A percentile compares a stretch with the other conserved stretches of the same genome.
Evolutionary conservation across 768 basidiomycete genomes (phyloP).

Genomic region (Boletus subparvulus): DNA sequence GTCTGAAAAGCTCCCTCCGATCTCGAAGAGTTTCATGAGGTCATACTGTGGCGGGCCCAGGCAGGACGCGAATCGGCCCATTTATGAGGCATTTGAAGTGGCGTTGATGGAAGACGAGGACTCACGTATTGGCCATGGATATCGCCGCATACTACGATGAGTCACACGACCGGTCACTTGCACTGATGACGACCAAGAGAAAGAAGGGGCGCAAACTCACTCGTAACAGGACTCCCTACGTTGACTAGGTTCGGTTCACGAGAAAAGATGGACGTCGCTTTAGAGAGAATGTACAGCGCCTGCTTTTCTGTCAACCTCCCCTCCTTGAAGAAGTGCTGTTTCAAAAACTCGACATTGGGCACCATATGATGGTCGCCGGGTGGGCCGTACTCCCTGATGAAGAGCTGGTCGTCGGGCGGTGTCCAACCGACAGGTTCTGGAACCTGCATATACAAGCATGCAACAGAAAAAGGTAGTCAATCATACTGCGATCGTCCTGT

Average conservation of each 20-base stretch:
- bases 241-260: slow-evolving; percentile 84
- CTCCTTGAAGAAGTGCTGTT: slow-evolving; percentile 86
- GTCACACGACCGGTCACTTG: slow-evolving; percentile 9
- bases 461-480: slow-evolving; percentile 26
- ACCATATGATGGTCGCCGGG: slow-evolving; percentile 40
- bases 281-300: slow-evolving; percentile 77
- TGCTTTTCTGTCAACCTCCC: slow-evolving; percentile 82
- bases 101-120: slow-evolving; percentile 6
- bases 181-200: background rate
- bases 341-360: slow-evolving; percentile 78
- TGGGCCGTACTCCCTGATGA: slow-evolving; percentile 45
- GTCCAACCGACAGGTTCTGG: slow-evolving; percentile 60
- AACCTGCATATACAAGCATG: slow-evolving; percentile 47
- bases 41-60: slow-evolving; percentile 66
- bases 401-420: slow-evolving; percentile 78
- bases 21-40: slow-evolving; percentile 96
- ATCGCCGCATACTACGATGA: slow-evolving; percentile 81
- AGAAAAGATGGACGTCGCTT: slow-evolving; percentile 62
- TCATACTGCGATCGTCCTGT: slow-evolving; percentile 24
- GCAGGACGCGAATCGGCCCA: background rate
- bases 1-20: slow-evolving; percentile 82
- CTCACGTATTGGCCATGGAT: slow-evolving; percentile 96
- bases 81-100: slow-evolving; percentile 1
- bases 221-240: slow-evolving; percentile 87
- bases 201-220: slow-evolving; percentile 44